Percentiles rank a stretch among this genome's conserved stretches.
Evolutionary conservation across 352 stramenopile genomes (phyloP).

Genomic region (Phytophthora brassicae): DNA sequence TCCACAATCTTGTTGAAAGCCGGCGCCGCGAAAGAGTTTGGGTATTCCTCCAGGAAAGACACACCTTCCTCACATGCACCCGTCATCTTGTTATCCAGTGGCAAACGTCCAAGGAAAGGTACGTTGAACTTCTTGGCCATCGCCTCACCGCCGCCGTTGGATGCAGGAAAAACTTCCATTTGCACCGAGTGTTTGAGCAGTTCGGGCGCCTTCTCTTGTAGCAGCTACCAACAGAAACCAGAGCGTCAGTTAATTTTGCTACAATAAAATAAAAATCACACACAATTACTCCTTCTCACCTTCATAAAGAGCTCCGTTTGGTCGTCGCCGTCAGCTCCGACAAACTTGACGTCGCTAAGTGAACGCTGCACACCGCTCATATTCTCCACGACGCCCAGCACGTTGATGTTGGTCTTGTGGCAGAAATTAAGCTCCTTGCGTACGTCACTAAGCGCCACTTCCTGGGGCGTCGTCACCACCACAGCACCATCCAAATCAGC

Average conservation of each 20-base stretch:
- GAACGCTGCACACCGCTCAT: slow-evolving; percentile 95
- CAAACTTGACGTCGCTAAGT: slow-evolving; percentile 75
- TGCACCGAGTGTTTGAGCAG: slow-evolving; percentile 65
- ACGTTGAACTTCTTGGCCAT: slow-evolving; percentile 97
- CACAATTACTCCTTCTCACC: slow-evolving; percentile 21
- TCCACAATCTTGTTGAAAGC: slow-evolving; percentile 79
- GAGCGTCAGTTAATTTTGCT: slow-evolving; percentile 5
- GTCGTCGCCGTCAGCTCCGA: slow-evolving; percentile 53
- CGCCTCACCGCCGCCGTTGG: slow-evolving; percentile 83
- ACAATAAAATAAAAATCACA: neutral
- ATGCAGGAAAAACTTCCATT: slow-evolving; percentile 92
- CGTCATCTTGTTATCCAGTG: slow-evolving; percentile 97
- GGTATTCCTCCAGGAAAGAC: slow-evolving; percentile 92
- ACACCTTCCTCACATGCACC: slow-evolving; percentile 95
- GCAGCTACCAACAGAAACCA: slow-evolving; percentile 37
- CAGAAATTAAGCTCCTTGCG: slow-evolving; percentile 99
- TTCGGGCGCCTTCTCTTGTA: slow-evolving; percentile 88
- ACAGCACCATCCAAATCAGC: slow-evolving; percentile 94
- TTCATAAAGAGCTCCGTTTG: slow-evolving; percentile 65
- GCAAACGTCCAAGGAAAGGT: slow-evolving; percentile 96
- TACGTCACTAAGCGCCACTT: slow-evolving; percentile 99
- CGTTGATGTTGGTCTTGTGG: slow-evolving; percentile 92
- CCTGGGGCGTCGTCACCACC: slow-evolving; percentile 99
- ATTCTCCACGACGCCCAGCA: slow-evolving; percentile 97
- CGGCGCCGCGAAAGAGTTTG: slow-evolving; percentile 63